phyloP scores from a whole-genome alignment of 2,329 filamentous ascomycete species.

The Sporothrix variecibatus region DNA sequence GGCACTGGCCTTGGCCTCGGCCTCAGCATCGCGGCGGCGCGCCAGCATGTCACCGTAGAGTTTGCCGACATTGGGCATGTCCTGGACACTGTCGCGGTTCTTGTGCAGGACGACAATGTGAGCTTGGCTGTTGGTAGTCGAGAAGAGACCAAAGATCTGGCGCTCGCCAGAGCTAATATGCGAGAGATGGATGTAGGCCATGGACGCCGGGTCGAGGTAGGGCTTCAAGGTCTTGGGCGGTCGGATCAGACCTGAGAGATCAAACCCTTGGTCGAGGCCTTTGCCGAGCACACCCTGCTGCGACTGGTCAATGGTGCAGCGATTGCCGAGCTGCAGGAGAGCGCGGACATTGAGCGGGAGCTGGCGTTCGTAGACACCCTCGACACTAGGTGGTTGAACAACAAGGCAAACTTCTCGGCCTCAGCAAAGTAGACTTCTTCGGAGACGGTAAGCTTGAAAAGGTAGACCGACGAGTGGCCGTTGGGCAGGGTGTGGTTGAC shows the following conservation, averaged over 20 bases:
- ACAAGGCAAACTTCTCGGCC: conserved; percentile 73
- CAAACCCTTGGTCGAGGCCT: conserved; percentile 91
- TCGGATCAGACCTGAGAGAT: conserved; percentile 73
- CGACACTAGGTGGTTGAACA: conserved; percentile 93
- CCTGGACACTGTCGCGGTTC: conserved; percentile 72
- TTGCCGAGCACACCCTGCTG: conserved; percentile 89
- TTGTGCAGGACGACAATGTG: conserved; percentile 87
- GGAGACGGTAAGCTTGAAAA: conserved; percentile 90
- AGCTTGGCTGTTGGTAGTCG: conserved; percentile 75
- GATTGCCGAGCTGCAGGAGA: conserved; percentile 83
- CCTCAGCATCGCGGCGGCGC: conserved; percentile 65
- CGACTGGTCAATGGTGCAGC: conserved; percentile 89
- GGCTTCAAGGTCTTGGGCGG: conserved; percentile 59
- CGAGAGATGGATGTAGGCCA: conserved; percentile 89
- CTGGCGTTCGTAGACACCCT: conserved; percentile 95
- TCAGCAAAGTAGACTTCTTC: conserved; percentile 87
- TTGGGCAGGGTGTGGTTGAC: conserved; percentile 93
- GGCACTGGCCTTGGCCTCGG: conserved; percentile 17
- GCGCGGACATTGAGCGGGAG: conserved; percentile 85
- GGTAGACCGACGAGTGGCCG: conserved; percentile 86
- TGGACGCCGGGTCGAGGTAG: conserved; percentile 73
- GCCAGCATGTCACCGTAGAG: conserved; percentile 79
- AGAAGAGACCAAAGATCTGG: conserved; percentile 93
- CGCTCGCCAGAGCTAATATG: conserved; percentile 88
- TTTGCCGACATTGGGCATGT: conserved; percentile 85